Conservation (phyloP, 345 rosid species). For the Eucalyptus rudis region DNA sequence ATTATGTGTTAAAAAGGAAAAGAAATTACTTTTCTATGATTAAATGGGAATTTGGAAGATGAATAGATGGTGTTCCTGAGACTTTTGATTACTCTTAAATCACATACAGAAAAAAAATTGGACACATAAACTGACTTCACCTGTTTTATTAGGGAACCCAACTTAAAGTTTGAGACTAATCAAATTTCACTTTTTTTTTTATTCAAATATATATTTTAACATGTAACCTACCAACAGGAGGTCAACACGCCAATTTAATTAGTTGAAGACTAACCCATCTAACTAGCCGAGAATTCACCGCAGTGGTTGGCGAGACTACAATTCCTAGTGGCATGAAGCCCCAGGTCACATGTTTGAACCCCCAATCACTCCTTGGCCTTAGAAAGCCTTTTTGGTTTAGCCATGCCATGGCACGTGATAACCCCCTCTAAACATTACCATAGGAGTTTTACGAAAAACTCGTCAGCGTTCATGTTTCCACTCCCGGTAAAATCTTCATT, state of each 20-base stretch:
- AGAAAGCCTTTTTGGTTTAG: not conserved
- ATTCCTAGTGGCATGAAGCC: not conserved
- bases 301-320: not conserved
- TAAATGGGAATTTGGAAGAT: not conserved
- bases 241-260: not conserved
- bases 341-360: not conserved
- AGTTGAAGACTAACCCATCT: not conserved
- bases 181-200: not conserved
- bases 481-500: rapidly evolving
- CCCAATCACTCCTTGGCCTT: not conserved
- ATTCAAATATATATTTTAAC: not conserved
- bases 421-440: too few relatives aligned
- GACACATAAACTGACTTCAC: not conserved
- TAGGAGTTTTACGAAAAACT: too few relatives aligned
- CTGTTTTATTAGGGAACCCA: not conserved
- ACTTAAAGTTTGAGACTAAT: not conserved
- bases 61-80: not conserved
- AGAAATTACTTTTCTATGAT: not conserved
- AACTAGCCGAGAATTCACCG: not conserved
- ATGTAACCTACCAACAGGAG: not conserved
- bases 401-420: too few relatives aligned
- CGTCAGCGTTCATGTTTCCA: too few relatives aligned
- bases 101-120: not conserved
- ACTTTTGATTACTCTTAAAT: not conserved
- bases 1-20: not conserved